These are phyloP conservation scores for Pseudocercospora ulei DNA, from an alignment of 2,329 filamentous ascomycete species.

Conservation along the genomic window DNA sequence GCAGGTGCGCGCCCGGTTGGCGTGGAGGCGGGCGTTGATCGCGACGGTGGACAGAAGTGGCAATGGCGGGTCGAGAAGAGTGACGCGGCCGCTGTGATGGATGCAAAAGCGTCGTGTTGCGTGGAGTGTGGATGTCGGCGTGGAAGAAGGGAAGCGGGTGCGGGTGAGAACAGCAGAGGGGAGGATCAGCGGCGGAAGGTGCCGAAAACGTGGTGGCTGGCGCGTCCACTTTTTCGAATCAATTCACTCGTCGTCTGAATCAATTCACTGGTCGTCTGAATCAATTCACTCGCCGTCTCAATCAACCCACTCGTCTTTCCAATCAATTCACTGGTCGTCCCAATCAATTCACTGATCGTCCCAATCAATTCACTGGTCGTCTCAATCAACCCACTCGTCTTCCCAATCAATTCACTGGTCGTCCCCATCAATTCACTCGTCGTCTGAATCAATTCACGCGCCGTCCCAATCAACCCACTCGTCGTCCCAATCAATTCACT, in stretches of 20 bases:
- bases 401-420: neutral
- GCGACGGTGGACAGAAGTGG: conserved; percentile 8
- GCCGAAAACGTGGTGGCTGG: conserved; percentile 2
- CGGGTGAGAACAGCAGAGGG: conserved; percentile 5
- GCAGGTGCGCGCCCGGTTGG: conserved; percentile 13
- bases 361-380: neutral
- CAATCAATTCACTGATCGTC: neutral
- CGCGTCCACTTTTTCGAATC: neutral
- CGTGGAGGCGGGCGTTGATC: conserved; percentile 3
- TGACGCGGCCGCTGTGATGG: conserved; percentile 14
- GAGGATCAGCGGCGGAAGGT: neutral
- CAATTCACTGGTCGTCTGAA: neutral
- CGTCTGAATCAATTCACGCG: neutral
- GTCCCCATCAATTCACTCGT: neutral
- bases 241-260: neutral
- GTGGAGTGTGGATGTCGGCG: conserved; percentile 10
- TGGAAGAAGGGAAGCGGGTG: conserved; percentile 1
- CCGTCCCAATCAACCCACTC: neutral
- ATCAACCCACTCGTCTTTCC: neutral
- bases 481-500: neutral
- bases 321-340: neutral
- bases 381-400: neutral
- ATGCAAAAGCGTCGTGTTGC: conserved; percentile 5
- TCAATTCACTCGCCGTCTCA: neutral
- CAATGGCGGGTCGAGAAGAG: conserved; percentile 9